These are phyloP conservation scores for Quercus robur DNA, from an alignment of 306 rosid genomes.

Conservation along the genomic window DNA sequence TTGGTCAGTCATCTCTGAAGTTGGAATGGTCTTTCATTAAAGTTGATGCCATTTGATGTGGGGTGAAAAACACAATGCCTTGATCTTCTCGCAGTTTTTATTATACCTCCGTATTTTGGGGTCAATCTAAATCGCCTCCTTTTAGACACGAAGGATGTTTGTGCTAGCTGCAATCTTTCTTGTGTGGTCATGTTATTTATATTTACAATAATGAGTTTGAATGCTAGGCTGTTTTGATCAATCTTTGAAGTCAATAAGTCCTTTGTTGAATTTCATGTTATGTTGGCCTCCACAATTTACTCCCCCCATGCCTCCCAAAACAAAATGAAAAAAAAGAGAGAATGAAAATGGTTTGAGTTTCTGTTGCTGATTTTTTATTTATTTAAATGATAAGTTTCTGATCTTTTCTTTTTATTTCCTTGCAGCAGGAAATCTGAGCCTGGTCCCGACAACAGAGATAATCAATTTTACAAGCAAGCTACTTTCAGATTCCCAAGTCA, in stretches of 20 bases:
- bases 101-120: background rate
- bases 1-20: background rate
- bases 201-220: background rate
- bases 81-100: background rate
- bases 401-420: background rate
- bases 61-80: background rate
- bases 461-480: slow-evolving; percentile 57
- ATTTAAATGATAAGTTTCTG: background rate
- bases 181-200: background rate
- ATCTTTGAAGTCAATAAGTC: background rate
- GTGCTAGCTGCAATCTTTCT: background rate
- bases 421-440: slow-evolving; percentile 60
- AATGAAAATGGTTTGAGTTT: background rate
- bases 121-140: background rate
- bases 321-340: background rate
- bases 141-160: background rate
- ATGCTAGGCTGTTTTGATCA: background rate
- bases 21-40: background rate
- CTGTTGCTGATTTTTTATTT: background rate
- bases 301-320: background rate
- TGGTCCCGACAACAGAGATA: slow-evolving; percentile 55
- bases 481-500: slow-evolving; percentile 60
- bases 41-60: no score
- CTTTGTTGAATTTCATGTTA: background rate
- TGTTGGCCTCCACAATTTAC: background rate